Base-by-base conservation (phyloP, 2,329 filamentous ascomycete genomes). In the Diplodia sapinea region DNA sequence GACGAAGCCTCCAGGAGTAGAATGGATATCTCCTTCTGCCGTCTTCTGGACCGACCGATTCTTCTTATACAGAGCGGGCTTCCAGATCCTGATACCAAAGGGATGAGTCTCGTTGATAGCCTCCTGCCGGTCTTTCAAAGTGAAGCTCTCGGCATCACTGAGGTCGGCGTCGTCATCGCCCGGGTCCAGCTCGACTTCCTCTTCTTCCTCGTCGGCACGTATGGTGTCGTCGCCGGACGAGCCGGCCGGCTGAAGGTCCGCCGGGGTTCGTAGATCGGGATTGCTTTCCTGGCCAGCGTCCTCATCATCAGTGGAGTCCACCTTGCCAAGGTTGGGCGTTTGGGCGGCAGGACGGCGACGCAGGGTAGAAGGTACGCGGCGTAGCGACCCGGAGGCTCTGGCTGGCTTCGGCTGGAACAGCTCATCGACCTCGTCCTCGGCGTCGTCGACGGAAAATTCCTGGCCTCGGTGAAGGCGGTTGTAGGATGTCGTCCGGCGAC, bases 81-180 rank as follows among this genome's bases (percentile, higher is more conserved):
- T 99, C 95, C 95, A 99, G 70, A 99, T 92, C 77, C 96, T 89
- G 77, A 99, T 98, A 84, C 95, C 95, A 74, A 99, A 99, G 0
- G 95, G 95, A 83, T 99, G 95, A 0, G 95, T 99, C 78, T 97
- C 91, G 81, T 99, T 99, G 84, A 99, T 99, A 71, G 95, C 95
- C 77, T 97, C 89, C 80, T 99, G 95, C 67, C 95, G 89, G 79
- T 99, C 95, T 79, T 96, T 97, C 73, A 99, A 86, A 0, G 95
- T 99, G 78, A 99, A 99, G 82, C 94, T 98, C 81, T 97, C 95
- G 1, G 95, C 91, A 73, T 98, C 95, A 78, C 94, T 97, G 63
- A 94, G 75, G 68, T 91, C 88, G 68, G 82, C 88, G 38, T 91
- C 89, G 23, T 91, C 91, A 11, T 90, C 88, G 51, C 86, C 87